A percentile compares a stretch with the other conserved stretches of the same genome.
Conservation (phyloP, 345 rosid species). For the Citrus inodora region DNA sequence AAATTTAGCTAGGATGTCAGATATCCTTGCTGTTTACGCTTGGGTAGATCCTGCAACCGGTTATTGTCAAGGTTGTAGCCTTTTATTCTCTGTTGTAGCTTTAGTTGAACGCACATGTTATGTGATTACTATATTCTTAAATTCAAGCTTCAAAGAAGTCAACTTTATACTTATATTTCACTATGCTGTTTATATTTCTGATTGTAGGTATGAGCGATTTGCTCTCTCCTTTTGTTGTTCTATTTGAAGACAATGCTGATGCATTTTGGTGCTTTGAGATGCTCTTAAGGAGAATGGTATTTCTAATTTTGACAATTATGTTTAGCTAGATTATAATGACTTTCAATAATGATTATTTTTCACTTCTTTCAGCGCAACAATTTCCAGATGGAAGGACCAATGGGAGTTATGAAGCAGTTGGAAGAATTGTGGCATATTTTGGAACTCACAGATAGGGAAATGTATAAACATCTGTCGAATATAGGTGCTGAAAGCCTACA, state of each 20-base stretch:
- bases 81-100: neutral
- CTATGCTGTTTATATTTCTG: conserved; percentile 22
- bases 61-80: conserved; percentile 82
- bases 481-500: conserved; percentile 97
- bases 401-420: conserved; percentile 89
- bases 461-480: conserved; percentile 64
- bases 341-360: conserved; percentile 23
- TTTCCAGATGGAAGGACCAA: conserved; percentile 91
- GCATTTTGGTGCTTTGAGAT: conserved; percentile 99
- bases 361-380: conserved; percentile 59
- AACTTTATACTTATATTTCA: conserved; percentile 13
- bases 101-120: neutral
- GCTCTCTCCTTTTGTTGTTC: conserved; percentile 87
- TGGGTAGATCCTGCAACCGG: conserved; percentile 97
- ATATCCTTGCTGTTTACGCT: conserved; percentile 94
- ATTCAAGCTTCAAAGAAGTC: neutral
- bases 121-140: neutral
- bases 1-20: conserved; percentile 90
- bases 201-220: conserved; percentile 89
- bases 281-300: conserved; percentile 93
- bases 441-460: conserved; percentile 77
- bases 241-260: conserved; percentile 88
- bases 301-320: conserved; percentile 5
- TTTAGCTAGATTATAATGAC: conserved; percentile 11
- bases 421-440: conserved; percentile 79